Evolutionary conservation across 2,329 filamentous ascomycete species (phyloP).

Genomic region (Diplodia scrobiculata): DNA sequence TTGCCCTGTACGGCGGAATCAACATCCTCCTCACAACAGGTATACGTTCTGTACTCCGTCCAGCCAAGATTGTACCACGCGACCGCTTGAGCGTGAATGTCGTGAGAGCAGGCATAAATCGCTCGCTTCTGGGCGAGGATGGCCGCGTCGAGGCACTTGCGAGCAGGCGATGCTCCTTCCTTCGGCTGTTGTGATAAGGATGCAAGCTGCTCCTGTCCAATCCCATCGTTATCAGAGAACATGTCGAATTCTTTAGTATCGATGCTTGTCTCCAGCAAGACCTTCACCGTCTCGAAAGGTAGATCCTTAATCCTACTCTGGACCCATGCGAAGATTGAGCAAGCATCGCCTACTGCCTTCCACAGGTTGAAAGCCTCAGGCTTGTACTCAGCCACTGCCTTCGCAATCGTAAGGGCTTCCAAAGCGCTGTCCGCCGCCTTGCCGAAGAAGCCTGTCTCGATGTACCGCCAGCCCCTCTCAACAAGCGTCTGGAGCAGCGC

Average conservation of each 20-base stretch:
- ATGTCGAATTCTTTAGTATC: slow-evolving; percentile 61
- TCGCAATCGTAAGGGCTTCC: slow-evolving; percentile 69
- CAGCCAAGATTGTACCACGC: slow-evolving; percentile 96
- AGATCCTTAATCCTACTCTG: slow-evolving; percentile 67
- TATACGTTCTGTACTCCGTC: slow-evolving; percentile 82
- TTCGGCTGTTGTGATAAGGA: slow-evolving; percentile 32
- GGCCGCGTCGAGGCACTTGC: slow-evolving; percentile 66
- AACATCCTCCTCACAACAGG: slow-evolving; percentile 58
- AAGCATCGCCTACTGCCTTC: slow-evolving; percentile 89
- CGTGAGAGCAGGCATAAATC: slow-evolving; percentile 69
- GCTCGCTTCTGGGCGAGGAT: slow-evolving; percentile 88
- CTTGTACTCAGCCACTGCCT: slow-evolving; percentile 61
- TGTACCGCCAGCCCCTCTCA: slow-evolving; percentile 73
- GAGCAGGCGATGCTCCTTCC: slow-evolving; percentile 43
- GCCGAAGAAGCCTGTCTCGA: slow-evolving; percentile 84
- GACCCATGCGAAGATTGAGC: slow-evolving; percentile 77
- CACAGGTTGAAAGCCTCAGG: slow-evolving; percentile 86
- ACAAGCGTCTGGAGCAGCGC: slow-evolving; percentile 85
- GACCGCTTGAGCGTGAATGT: slow-evolving; percentile 87
- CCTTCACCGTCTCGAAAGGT: slow-evolving; percentile 60
- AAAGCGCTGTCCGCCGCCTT: slow-evolving; percentile 72
- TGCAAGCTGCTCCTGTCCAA: slow-evolving; percentile 50
- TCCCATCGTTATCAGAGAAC: slow-evolving; percentile 69
- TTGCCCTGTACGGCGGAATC: slow-evolving; percentile 45
- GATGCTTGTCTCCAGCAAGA: slow-evolving; percentile 60